Evolutionary conservation across 2,329 filamentous ascomycete species (phyloP).

Genomic region (Plenodomus biglobosus): DNA sequence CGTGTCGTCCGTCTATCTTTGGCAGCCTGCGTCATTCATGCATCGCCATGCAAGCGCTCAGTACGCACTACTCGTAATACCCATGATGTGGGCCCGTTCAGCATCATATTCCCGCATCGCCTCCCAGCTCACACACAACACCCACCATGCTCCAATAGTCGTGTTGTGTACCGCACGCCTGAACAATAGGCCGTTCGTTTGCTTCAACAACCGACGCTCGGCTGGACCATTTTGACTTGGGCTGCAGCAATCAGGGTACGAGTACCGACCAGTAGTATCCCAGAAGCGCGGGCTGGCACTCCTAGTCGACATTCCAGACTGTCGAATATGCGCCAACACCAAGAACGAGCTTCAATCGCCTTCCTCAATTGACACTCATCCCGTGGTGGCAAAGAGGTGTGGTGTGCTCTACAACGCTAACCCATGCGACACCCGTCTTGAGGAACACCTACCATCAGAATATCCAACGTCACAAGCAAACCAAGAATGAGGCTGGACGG

Average conservation of each 20-base stretch:
- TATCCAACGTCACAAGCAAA: neutral
- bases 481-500: too few relatives aligned
- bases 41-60: neutral
- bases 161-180: conserved; percentile 3
- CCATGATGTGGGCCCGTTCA: neutral
- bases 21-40: conserved; percentile 2
- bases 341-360: conserved; percentile 9
- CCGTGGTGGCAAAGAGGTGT: neutral
- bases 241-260: conserved; percentile 5
- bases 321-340: conserved; percentile 10
- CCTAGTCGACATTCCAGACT: conserved; percentile 23
- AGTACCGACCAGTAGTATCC: conserved; percentile 1
- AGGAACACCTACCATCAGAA: neutral
- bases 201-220: neutral
- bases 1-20: conserved; percentile 15
- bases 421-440: neutral
- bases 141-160: neutral
- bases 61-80: too few relatives aligned
- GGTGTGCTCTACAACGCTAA: neutral
- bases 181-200: too few relatives aligned
- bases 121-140: neutral
- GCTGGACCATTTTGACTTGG: neutral
- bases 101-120: neutral
- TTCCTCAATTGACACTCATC: conserved; percentile 11
- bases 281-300: conserved; percentile 7